phyloP scores from a whole-genome alignment of 2,329 filamentous ascomycete species.

The Curvularia eragrostidis region DNA sequence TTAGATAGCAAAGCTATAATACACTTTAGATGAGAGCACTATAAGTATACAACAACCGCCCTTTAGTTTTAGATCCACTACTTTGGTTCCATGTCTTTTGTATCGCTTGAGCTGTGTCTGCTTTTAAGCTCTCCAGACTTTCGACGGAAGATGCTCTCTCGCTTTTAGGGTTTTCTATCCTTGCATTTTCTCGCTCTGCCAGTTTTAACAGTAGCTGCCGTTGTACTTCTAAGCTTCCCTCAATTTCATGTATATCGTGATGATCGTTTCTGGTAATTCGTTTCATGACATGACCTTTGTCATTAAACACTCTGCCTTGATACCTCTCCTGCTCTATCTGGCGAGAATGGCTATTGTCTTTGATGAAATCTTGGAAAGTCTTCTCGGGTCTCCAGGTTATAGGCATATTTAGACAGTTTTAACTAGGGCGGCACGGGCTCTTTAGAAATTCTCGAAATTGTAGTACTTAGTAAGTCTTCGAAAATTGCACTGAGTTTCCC shows the following conservation, averaged over 20 bases:
- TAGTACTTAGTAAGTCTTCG: slow-evolving; percentile 9
- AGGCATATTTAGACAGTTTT: slow-evolving; percentile 20
- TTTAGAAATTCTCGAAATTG: slow-evolving; percentile 4
- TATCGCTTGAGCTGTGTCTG: slow-evolving; percentile 14
- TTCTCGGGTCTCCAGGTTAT: slow-evolving; percentile 12
- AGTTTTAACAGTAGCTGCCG: slow-evolving; percentile 20
- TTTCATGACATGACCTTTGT: slow-evolving; percentile 9
- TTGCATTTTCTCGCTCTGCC: slow-evolving; percentile 20
- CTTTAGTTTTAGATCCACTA: slow-evolving; percentile 3
- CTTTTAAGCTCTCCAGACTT: slow-evolving; percentile 9
- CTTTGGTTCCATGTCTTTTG: slow-evolving; percentile 15
- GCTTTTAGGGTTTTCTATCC: slow-evolving; percentile 9
- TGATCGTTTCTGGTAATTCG: slow-evolving; percentile 3
- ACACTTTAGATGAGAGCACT: slow-evolving; percentile 11
- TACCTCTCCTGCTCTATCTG: slow-evolving; percentile 12
- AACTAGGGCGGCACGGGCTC: not conserved
- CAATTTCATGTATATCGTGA: slow-evolving; percentile 14
- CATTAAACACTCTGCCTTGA: slow-evolving; percentile 18
- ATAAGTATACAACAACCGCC: not conserved
- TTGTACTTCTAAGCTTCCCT: slow-evolving; percentile 19
- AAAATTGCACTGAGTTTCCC: slow-evolving; percentile 1
- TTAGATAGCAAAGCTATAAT: slow-evolving; percentile 10
- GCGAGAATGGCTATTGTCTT: slow-evolving; percentile 13
- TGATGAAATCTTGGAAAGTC: slow-evolving; percentile 10
- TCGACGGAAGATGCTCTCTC: slow-evolving; percentile 2